A percentile compares a stretch with the other conserved stretches of the same genome.
phyloP scores from a whole-genome alignment of 192 early-diverging fungal species.

The Backusella tuberculispora region DNA sequence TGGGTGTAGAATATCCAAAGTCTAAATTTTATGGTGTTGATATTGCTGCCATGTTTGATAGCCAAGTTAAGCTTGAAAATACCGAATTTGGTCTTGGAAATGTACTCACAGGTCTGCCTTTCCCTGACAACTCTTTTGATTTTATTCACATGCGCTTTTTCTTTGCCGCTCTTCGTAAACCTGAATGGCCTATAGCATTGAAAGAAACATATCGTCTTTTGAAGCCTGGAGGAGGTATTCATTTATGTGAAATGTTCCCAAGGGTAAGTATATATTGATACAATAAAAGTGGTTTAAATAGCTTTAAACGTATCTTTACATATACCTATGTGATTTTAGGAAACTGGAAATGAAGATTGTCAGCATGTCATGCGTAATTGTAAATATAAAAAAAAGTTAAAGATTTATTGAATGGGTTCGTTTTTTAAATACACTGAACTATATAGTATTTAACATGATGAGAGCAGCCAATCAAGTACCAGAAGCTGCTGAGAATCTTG shows the following conservation, averaged over 20 bases:
- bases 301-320: not conserved
- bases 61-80: slow-evolving; percentile 24
- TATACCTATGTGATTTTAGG: not conserved
- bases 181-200: slow-evolving; percentile 22
- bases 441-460: slow-evolving; percentile 2
- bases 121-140: slow-evolving; percentile 39
- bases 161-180: not conserved
- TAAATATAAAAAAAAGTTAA: not conserved
- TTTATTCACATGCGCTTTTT: slow-evolving; percentile 32
- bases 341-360: slow-evolving; percentile 17
- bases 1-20: slow-evolving; percentile 26
- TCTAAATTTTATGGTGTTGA: slow-evolving; percentile 31
- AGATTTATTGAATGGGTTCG: not conserved
- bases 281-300: not conserved
- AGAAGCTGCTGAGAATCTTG: not conserved
- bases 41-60: slow-evolving; percentile 26
- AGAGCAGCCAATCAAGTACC: not conserved
- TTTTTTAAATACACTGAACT: no score
- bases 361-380: not conserved
- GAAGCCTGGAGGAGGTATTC: slow-evolving; percentile 31
- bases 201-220: slow-evolving; percentile 25
- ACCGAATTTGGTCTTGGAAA: slow-evolving; percentile 28
- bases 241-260: slow-evolving; percentile 23
- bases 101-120: slow-evolving; percentile 25
- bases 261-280: not conserved